Evolutionary conservation across 768 basidiomycete species (phyloP).

Genomic region (Tephrocybe sp.): DNA sequence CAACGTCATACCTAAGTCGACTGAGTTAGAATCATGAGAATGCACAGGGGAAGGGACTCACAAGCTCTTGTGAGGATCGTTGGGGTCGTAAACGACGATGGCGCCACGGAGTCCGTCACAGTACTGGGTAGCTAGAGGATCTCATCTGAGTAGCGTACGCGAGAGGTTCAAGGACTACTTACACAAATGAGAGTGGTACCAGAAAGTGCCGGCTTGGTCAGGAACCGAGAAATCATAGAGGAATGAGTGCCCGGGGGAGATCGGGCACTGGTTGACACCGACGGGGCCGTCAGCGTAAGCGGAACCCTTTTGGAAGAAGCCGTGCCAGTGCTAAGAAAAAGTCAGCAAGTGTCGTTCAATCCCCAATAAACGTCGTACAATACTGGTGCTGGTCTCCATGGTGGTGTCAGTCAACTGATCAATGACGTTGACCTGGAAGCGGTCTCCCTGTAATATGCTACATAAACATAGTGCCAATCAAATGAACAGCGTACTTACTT

Average conservation of each 20-base stretch:
- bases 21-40: neutral
- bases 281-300: conserved; percentile 35
- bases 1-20: conserved; percentile 23
- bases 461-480: neutral
- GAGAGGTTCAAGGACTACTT: conserved; percentile 25
- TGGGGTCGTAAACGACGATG: conserved; percentile 36
- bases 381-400: conserved; percentile 28
- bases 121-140: conserved; percentile 42
- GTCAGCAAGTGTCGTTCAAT: neutral
- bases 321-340: conserved; percentile 48
- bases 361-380: conserved; percentile 17
- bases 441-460: conserved; percentile 25
- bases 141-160: conserved; percentile 19
- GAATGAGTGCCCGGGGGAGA: conserved; percentile 38
- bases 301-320: conserved; percentile 34
- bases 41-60: neutral
- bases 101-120: conserved; percentile 43
- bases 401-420: conserved; percentile 39
- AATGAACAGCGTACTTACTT: conserved; percentile 12
- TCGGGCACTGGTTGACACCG: conserved; percentile 47
- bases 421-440: conserved; percentile 41
- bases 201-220: conserved; percentile 27
- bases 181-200: conserved; percentile 31
- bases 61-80: conserved; percentile 27
- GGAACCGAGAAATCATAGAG: conserved; percentile 35